Evolutionary conservation across 768 basidiomycete genomes (phyloP).

Genomic region (Mycena crocata): DNA sequence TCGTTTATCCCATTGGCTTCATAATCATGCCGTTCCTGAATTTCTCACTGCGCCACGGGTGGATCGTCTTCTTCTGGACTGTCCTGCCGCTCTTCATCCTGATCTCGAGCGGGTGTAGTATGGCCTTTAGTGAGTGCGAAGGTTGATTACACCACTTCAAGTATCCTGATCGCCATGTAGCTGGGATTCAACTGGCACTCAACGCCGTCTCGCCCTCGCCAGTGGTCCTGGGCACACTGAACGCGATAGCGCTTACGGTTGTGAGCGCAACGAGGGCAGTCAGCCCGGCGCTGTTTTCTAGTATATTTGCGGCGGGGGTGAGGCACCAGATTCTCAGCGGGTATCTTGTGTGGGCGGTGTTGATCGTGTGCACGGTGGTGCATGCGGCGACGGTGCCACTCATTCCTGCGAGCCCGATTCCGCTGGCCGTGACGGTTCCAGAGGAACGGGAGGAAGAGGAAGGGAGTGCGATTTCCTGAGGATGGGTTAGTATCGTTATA

Average conservation of each 20-base stretch:
- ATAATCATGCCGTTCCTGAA: conserved; percentile 9
- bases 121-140: conserved; percentile 22
- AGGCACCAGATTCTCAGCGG: conserved; percentile 12
- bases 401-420: no score
- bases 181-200: conserved; percentile 19
- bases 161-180: conserved; percentile 8
- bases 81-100: conserved; percentile 11
- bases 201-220: conserved; percentile 21
- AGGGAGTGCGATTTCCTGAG: no score
- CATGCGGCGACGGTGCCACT: no score
- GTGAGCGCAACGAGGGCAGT: conserved; percentile 7
- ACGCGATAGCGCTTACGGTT: conserved; percentile 18
- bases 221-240: conserved; percentile 19
- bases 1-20: conserved; percentile 14
- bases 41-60: conserved; percentile 14
- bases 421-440: no score
- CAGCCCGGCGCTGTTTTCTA: conserved; percentile 13
- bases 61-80: conserved; percentile 18
- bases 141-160: conserved; percentile 1
- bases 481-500: no score
- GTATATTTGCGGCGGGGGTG: conserved; percentile 17
- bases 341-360: conserved; percentile 16
- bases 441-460: no score
- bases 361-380: conserved; percentile 16
- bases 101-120: conserved; percentile 9